Evolutionary conservation across 2,329 filamentous ascomycete genomes (phyloP).

Genomic region (Catunica adiposa): DNA sequence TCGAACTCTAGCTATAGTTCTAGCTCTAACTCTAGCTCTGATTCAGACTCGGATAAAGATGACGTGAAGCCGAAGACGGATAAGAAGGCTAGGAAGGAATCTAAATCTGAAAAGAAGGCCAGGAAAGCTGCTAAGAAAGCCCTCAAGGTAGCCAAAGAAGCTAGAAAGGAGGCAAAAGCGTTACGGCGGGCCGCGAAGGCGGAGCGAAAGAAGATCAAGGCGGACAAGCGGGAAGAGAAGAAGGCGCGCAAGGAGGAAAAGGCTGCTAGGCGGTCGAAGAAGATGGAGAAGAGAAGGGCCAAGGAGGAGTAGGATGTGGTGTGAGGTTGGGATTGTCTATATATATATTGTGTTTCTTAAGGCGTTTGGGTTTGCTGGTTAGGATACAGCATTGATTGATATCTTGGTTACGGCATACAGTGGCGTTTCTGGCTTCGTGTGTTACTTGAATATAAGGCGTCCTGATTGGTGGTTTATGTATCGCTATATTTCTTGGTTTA

Average conservation of each 20-base stretch:
- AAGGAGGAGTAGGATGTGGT: neutral
- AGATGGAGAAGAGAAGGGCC: constrained; percentile 18
- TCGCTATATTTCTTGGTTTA: neutral
- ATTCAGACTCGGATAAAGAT: neutral
- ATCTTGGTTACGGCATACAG: neutral
- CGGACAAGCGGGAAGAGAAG: constrained; percentile 18
- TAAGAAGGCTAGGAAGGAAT: neutral
- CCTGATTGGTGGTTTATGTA: neutral
- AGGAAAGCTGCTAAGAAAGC: constrained; percentile 22
- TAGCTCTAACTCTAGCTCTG: neutral
- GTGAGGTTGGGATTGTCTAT: no score
- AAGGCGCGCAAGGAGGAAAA: constrained; percentile 12
- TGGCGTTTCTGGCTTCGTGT: neutral
- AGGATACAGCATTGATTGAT: constrained; percentile 6
- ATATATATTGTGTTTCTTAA: constrained; percentile 2
- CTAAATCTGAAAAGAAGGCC: constrained; percentile 13
- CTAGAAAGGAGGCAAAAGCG: constrained; percentile 26
- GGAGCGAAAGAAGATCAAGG: constrained; percentile 16
- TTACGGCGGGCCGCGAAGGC: constrained; percentile 22
- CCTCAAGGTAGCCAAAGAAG: constrained; percentile 19
- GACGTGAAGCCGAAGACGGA: neutral
- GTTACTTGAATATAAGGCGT: neutral
- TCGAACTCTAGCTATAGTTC: neutral
- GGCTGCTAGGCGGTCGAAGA: neutral
- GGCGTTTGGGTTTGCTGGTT: constrained; percentile 18